These are phyloP conservation scores for Fusarium irregulare DNA, from an alignment of 2,329 filamentous ascomycete species.

Conservation along the genomic window DNA sequence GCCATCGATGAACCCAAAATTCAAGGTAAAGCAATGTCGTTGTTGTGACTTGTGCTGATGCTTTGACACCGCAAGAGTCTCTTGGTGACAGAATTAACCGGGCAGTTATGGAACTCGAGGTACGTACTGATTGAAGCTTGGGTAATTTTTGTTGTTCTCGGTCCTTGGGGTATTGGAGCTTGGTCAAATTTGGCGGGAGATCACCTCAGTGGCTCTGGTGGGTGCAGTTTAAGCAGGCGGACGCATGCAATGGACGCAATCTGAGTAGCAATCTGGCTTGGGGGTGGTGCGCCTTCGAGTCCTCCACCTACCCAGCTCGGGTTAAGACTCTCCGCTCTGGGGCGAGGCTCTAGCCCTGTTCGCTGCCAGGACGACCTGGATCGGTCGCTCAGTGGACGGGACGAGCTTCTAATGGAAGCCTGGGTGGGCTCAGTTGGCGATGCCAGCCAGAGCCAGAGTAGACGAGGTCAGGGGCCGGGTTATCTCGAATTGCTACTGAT, in stretches of 20 bases:
- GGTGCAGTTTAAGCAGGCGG: constrained; percentile 29
- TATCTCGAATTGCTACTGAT: constrained; percentile 27
- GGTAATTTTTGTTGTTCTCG: background rate
- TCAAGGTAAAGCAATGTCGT: background rate
- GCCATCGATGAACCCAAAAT: background rate
- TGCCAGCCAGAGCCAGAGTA: constrained; percentile 14
- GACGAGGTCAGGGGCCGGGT: constrained; percentile 38
- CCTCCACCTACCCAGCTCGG: constrained; percentile 39
- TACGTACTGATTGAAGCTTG: background rate
- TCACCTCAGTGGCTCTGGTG: constrained; percentile 40
- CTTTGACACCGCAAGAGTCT: background rate
- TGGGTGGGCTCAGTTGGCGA: constrained; percentile 30
- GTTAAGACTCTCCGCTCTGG: constrained; percentile 39
- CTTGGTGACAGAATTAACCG: background rate
- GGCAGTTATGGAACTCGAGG: background rate
- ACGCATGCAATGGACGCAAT: constrained; percentile 35
- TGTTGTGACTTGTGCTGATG: background rate
- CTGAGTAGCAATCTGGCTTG: constrained; percentile 37
- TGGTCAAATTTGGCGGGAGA: constrained; percentile 40
- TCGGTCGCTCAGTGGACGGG: constrained; percentile 31
- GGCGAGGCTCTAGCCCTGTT: constrained; percentile 40
- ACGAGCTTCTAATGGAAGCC: constrained; percentile 37
- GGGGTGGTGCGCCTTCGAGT: constrained; percentile 39
- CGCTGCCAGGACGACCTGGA: constrained; percentile 35
- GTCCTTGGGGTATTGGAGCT: constrained; percentile 14